These are phyloP conservation scores for Metarhizium rileyi DNA, from an alignment of 2,329 filamentous ascomycete genomes.

Conservation along the genomic window DNA sequence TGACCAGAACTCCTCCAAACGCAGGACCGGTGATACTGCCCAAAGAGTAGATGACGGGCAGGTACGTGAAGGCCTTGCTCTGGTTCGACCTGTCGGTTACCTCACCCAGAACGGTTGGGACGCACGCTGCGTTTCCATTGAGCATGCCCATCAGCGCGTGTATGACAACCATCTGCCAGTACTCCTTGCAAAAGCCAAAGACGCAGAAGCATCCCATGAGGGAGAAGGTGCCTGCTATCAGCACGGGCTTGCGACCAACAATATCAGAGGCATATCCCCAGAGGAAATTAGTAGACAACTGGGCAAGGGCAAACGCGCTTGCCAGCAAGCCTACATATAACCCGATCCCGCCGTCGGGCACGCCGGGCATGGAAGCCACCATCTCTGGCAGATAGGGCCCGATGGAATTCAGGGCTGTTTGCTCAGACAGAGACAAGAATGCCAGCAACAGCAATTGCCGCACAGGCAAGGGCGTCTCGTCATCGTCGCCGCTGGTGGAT, in stretches of 20 bases:
- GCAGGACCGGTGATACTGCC: constrained; percentile 89
- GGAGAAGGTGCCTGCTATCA: constrained; percentile 71
- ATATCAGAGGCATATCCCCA: constrained; percentile 51
- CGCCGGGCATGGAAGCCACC: constrained; percentile 75
- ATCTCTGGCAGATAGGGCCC: constrained; percentile 91
- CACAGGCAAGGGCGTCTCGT: constrained; percentile 65
- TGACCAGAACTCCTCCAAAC: constrained; percentile 76
- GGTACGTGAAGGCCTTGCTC: constrained; percentile 83
- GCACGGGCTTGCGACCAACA: constrained; percentile 62
- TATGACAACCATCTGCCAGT: constrained; percentile 78
- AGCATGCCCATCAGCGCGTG: constrained; percentile 86
- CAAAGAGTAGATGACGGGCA: constrained; percentile 92
- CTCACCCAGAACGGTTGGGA: constrained; percentile 88
- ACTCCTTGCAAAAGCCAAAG: constrained; percentile 76
- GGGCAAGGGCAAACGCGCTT: constrained; percentile 83
- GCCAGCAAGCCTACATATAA: constrained; percentile 86
- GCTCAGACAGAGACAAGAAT: constrained; percentile 81
- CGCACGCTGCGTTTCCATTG: constrained; percentile 90
- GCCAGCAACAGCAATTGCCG: constrained; percentile 78
- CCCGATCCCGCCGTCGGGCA: constrained; percentile 61
- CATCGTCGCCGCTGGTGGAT: constrained; percentile 21
- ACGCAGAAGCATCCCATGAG: constrained; percentile 72
- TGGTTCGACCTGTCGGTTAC: constrained; percentile 94
- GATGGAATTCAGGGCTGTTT: constrained; percentile 95
- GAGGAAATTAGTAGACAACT: constrained; percentile 78